These are phyloP conservation scores for Chernovozyma sophiae-reginae DNA, from an alignment of 1,139 yeast genomes.

Conservation along the genomic window DNA sequence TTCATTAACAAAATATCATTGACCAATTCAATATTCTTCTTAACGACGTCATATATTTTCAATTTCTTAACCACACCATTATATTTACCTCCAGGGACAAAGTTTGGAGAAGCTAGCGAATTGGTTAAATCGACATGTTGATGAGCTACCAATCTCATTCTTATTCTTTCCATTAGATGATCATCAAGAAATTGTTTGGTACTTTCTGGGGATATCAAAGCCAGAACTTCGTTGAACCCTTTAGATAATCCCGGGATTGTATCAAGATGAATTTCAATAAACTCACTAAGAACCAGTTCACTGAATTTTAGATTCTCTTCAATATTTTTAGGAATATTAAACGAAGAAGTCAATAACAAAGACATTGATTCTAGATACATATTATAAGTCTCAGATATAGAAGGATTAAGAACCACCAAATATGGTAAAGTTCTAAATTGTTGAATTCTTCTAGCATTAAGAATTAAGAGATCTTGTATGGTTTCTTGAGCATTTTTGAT, in stretches of 20 bases:
- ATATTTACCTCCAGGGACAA: conserved; percentile 36
- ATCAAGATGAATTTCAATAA: conserved; percentile 75
- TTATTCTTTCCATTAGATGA: conserved; percentile 80
- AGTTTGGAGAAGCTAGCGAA: conserved; percentile 28
- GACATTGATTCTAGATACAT: conserved; percentile 70
- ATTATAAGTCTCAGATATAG: conserved; percentile 75
- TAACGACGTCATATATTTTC: conserved; percentile 56
- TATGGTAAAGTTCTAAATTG: conserved; percentile 76
- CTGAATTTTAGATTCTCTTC: conserved; percentile 52
- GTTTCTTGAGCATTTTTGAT: conserved; percentile 40
- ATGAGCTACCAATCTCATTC: conserved; percentile 80
- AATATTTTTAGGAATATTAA: conserved; percentile 37
- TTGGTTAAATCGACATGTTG: conserved; percentile 65
- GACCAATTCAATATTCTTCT: conserved; percentile 66
- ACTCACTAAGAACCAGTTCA: conserved; percentile 47
- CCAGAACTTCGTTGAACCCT: conserved; percentile 75
- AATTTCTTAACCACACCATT: conserved; percentile 72
- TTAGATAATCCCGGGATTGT: conserved; percentile 75
- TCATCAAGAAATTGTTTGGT: conserved; percentile 63
- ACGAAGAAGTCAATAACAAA: conserved; percentile 46
- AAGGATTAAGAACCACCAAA: conserved; percentile 82
- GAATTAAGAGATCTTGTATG: conserved; percentile 38
- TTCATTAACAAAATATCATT: conserved; percentile 78
- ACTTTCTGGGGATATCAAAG: conserved; percentile 38
- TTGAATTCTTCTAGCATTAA: conserved; percentile 55